Evolutionary conservation across 2,329 filamentous ascomycete species (phyloP).

Genomic region (Fusarium incarnatum): DNA sequence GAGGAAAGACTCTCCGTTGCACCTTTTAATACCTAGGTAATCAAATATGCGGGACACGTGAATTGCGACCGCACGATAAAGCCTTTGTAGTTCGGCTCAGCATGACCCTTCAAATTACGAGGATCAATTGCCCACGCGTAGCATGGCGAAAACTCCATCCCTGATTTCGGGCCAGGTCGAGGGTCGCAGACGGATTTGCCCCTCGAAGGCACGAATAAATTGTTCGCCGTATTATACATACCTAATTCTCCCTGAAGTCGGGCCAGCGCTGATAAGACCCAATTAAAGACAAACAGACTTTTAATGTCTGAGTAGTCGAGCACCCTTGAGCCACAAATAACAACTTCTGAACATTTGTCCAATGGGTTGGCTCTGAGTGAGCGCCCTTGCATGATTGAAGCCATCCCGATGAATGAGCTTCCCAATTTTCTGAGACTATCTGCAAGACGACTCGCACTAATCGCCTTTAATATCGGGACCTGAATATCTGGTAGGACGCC

Average conservation of each 20-base stretch:
- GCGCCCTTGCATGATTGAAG: background rate
- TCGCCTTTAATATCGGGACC: background rate
- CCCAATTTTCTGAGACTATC: background rate
- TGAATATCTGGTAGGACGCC: background rate
- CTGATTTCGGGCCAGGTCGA: background rate
- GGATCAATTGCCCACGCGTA: background rate
- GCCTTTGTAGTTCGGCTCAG: background rate
- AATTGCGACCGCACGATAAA: background rate
- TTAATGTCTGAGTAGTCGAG: background rate
- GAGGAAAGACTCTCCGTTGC: background rate
- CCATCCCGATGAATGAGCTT: too few species aligned
- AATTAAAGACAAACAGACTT: background rate
- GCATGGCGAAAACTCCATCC: background rate
- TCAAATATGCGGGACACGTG: background rate
- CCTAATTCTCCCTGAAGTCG: background rate
- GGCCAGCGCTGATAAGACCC: background rate
- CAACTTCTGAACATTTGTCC: background rate
- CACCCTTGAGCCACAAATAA: background rate
- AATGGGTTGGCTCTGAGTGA: background rate
- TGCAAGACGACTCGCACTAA: background rate
- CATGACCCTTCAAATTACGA: background rate
- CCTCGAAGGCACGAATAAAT: background rate
- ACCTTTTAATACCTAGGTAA: too few species aligned
- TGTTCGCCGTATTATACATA: background rate
- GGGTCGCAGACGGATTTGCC: background rate